Evolutionary conservation across 331 rosid species (phyloP).

Genomic region (Rhamnella rubrinervis): DNA sequence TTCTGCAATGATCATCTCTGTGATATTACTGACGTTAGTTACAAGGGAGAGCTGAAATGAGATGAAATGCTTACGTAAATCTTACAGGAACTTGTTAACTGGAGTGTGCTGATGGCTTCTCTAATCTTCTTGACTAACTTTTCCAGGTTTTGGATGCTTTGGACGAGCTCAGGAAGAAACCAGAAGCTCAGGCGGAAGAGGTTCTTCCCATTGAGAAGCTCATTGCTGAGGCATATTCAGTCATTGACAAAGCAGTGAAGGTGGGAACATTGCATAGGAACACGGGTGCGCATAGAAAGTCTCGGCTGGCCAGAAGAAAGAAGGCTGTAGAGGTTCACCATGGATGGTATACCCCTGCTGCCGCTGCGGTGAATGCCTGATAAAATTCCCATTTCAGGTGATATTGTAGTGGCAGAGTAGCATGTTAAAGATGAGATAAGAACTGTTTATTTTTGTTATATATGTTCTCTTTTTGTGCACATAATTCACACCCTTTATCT

Average conservation of each 20-base stretch:
- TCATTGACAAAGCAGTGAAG: constrained; percentile 90
- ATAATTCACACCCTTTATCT: constrained; percentile 4
- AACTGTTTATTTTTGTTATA: constrained; percentile 3
- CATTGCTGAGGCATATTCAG: constrained; percentile 89
- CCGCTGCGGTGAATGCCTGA: constrained; percentile 44
- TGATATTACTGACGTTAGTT: not conserved
- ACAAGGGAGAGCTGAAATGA: not conserved
- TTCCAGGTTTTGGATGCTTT: constrained; percentile 83
- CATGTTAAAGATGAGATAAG: not conserved
- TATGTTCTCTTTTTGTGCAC: constrained; percentile 3
- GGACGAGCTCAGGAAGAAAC: constrained; percentile 74
- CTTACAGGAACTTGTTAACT: not conserved
- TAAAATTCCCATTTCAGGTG: constrained; percentile 4
- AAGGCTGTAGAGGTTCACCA: constrained; percentile 90
- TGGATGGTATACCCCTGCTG: constrained; percentile 82
- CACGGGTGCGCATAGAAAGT: constrained; percentile 84
- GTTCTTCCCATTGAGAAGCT: constrained; percentile 73
- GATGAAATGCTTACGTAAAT: not conserved
- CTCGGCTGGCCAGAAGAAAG: constrained; percentile 92
- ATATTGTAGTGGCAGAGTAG: not conserved
- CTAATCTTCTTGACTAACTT: constrained; percentile 4
- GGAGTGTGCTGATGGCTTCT: not conserved
- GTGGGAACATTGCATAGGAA: constrained; percentile 88
- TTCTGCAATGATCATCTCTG: not conserved
- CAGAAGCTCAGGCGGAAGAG: constrained; percentile 72